These are phyloP conservation scores for Santalum album DNA, from an alignment of 164 flowering plant species.

Conservation along the genomic window DNA sequence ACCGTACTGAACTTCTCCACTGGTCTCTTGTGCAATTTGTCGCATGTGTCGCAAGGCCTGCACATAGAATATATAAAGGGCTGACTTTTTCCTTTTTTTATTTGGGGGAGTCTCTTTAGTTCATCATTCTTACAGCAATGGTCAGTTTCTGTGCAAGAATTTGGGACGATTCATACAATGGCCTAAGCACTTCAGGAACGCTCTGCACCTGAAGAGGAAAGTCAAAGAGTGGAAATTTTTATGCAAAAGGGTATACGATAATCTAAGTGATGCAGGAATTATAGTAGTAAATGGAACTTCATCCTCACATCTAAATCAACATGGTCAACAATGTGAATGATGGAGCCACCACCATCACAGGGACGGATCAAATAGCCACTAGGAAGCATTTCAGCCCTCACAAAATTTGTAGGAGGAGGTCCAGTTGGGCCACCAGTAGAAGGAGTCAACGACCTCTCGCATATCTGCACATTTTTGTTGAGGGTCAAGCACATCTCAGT, in stretches of 20 bases:
- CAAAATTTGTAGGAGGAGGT: constrained; percentile 46
- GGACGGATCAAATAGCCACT: constrained; percentile 79
- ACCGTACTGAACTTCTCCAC: constrained; percentile 53
- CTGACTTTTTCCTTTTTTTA: no score
- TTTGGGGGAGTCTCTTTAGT: not conserved
- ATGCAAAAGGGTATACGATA: not conserved
- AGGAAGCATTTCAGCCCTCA: constrained; percentile 70
- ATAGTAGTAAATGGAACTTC: not conserved
- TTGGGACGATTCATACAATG: constrained; percentile 72
- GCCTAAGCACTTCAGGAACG: constrained; percentile 80
- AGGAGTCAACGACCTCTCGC: constrained; percentile 75
- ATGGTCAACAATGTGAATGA: constrained; percentile 81
- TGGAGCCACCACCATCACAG: constrained; percentile 87
- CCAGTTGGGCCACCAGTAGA: constrained; percentile 64
- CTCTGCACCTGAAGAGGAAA: constrained; percentile 35
- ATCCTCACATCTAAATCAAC: constrained; percentile 61
- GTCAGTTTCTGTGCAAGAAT: constrained; percentile 79
- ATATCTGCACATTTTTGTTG: constrained; percentile 50
- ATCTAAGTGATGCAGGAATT: not conserved
- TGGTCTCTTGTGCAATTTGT: constrained; percentile 70
- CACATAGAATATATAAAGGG: not conserved
- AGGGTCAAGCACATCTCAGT: no score
- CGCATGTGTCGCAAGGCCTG: constrained; percentile 70
- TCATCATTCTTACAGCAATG: constrained; percentile 41
- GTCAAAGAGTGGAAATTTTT: not conserved